Evolutionary conservation across 495 filamentous ascomycete species (phyloP).

Genomic region (Glonium stellatum): DNA sequence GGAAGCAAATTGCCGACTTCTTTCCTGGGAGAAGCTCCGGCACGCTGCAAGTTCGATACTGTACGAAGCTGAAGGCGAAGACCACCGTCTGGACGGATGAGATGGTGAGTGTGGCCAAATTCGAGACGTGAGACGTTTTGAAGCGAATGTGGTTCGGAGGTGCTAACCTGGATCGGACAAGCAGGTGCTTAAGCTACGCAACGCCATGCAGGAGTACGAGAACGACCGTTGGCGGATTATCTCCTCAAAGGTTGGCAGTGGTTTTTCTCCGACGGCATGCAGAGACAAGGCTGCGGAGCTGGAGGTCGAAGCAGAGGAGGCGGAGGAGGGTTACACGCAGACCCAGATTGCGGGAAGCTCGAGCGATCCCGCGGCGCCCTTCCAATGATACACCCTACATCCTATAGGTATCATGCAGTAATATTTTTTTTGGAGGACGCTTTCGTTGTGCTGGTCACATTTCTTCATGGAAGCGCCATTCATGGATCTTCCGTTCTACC

Average conservation of each 20-base stretch:
- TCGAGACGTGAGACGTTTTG: constrained; percentile 24
- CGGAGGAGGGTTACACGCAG: constrained; percentile 22
- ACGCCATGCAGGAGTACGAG: constrained; percentile 79
- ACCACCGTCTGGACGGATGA: constrained; percentile 88
- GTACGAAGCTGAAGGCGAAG: constrained; percentile 87
- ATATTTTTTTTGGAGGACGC: constrained; percentile 5
- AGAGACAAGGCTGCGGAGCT: constrained; percentile 66
- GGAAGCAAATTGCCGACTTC: constrained; percentile 94
- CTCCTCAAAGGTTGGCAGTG: constrained; percentile 75
- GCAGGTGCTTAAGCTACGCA: constrained; percentile 70
- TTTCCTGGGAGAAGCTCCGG: constrained; percentile 83
- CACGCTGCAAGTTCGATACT: constrained; percentile 87
- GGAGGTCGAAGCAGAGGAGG: constrained; percentile 20
- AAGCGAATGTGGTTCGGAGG: constrained; percentile 16
- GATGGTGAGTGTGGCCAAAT: constrained; percentile 54
- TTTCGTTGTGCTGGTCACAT: constrained; percentile 27
- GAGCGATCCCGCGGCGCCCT: constrained; percentile 23
- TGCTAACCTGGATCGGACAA: constrained; percentile 29
- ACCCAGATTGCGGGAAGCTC: constrained; percentile 21
- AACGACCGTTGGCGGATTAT: constrained; percentile 85
- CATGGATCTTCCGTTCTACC: constrained; percentile 5
- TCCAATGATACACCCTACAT: constrained; percentile 23
- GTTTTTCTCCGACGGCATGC: constrained; percentile 78
- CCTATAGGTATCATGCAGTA: neutral
- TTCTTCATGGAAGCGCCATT: constrained; percentile 2